Evolutionary conservation across 2,329 filamentous ascomycete genomes (phyloP).

Genomic region (Diaporthe sp.): DNA sequence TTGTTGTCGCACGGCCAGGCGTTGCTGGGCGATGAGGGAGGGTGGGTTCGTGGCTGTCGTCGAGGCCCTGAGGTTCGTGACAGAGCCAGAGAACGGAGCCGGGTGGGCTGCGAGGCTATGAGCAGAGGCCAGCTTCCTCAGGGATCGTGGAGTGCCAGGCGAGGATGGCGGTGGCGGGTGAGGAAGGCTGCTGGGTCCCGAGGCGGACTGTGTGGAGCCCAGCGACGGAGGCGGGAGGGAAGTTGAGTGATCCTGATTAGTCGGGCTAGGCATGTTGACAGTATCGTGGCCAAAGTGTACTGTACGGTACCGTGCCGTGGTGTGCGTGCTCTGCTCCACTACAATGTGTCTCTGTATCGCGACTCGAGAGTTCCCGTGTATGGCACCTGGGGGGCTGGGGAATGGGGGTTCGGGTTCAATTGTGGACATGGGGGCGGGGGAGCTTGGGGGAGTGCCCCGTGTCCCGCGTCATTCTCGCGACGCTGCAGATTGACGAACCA

Average conservation of each 20-base stretch:
- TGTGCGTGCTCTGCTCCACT: constrained; percentile 1
- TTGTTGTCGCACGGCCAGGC: constrained; percentile 60
- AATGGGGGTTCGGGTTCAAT: not conserved
- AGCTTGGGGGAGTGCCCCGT: not conserved
- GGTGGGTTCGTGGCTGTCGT: constrained; percentile 57
- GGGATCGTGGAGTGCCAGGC: constrained; percentile 70
- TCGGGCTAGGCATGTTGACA: constrained; percentile 49
- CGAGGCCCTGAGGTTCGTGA: constrained; percentile 54
- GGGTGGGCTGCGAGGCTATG: constrained; percentile 65
- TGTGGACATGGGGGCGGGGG: not conserved
- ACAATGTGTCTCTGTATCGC: not conserved
- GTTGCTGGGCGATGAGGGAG: constrained; percentile 75
- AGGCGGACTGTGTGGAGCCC: constrained; percentile 33
- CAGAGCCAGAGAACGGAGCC: constrained; percentile 52
- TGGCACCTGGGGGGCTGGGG: not conserved
- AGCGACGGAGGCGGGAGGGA: constrained; percentile 37
- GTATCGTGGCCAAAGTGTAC: constrained; percentile 21
- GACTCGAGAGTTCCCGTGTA: constrained; percentile 1
- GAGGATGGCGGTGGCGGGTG: constrained; percentile 70
- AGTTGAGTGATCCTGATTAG: constrained; percentile 43
- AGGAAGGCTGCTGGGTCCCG: constrained; percentile 42
- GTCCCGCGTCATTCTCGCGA: constrained; percentile 25
- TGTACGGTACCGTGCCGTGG: constrained; percentile 17
- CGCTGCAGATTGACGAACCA: not conserved
- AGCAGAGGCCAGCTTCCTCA: constrained; percentile 83